These are phyloP conservation scores for Proliferodiscus dingleyae DNA, from an alignment of 2,329 filamentous ascomycete genomes.

Conservation along the genomic window DNA sequence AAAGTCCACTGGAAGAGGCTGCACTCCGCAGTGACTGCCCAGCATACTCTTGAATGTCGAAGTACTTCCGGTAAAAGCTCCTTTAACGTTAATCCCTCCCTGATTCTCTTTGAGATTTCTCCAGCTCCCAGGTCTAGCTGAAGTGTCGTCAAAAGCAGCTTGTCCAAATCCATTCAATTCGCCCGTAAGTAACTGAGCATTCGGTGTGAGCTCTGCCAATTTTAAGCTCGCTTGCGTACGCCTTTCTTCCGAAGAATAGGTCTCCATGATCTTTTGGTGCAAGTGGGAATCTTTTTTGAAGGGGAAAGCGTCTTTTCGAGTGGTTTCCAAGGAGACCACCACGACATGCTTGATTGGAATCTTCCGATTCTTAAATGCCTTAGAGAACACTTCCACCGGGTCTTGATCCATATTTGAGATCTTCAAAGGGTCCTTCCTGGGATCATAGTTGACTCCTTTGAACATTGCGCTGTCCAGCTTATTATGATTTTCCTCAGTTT, in stretches of 20 bases:
- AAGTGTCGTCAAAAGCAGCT: background rate
- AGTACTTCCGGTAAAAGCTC: conserved; percentile 35
- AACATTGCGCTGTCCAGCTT: no score
- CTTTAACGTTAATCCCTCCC: conserved; percentile 35
- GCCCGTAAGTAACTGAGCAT: conserved; percentile 34
- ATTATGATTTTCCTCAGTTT: background rate
- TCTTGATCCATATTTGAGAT: conserved; percentile 34
- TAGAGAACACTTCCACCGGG: conserved; percentile 29
- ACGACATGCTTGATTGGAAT: conserved; percentile 37
- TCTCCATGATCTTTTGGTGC: conserved; percentile 32
- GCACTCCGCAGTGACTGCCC: conserved; percentile 36
- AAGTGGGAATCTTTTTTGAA: conserved; percentile 33
- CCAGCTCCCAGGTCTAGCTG: conserved; percentile 9
- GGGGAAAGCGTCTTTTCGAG: conserved; percentile 38
- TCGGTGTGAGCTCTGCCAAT: conserved; percentile 29
- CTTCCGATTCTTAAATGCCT: conserved; percentile 27
- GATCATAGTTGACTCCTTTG: conserved; percentile 28
- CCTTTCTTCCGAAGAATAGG: conserved; percentile 21
- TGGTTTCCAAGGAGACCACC: conserved; percentile 36
- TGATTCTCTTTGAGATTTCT: conserved; percentile 25
- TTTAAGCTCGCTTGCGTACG: conserved; percentile 26
- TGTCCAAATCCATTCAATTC: conserved; percentile 31
- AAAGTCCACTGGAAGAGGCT: conserved; percentile 37
- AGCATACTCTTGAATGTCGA: conserved; percentile 37
- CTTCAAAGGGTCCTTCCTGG: conserved; percentile 33